phyloP scores from a whole-genome alignment of 2,329 filamentous ascomycete species.

The Arthroderma sp. region DNA sequence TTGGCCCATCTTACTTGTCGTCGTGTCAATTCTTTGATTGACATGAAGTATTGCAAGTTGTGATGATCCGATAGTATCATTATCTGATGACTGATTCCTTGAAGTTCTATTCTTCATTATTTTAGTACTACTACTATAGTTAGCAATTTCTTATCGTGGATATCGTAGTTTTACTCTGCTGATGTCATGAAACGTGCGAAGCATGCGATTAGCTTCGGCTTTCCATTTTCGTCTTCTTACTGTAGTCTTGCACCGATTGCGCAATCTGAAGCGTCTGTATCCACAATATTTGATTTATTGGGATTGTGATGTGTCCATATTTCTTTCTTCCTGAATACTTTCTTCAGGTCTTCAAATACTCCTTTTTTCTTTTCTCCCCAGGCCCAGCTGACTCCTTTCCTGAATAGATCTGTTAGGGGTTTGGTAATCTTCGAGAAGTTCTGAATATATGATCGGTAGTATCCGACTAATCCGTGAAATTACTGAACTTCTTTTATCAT shows the following conservation, averaged over 20 bases:
- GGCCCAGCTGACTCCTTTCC: background rate
- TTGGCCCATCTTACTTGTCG: constrained; percentile 3
- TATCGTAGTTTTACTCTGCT: constrained; percentile 3
- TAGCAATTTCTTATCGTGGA: constrained; percentile 3
- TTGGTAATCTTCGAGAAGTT: constrained; percentile 10
- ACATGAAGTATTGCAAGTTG: constrained; percentile 18
- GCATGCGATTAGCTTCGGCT: background rate
- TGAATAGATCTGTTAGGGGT: background rate
- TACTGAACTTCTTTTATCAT: constrained; percentile 10
- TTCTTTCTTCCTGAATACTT: background rate
- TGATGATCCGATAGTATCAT: constrained; percentile 19
- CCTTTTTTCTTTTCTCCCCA: background rate
- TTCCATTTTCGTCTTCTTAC: background rate
- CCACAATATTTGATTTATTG: background rate
- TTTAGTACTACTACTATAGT: background rate
- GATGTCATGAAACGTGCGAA: constrained; percentile 3
- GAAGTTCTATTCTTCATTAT: constrained; percentile 1
- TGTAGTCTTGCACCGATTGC: background rate
- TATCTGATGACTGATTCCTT: constrained; percentile 5
- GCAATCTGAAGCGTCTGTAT: background rate
- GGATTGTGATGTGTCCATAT: background rate
- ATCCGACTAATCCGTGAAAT: constrained; percentile 16
- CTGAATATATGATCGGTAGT: constrained; percentile 15
- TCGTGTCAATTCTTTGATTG: constrained; percentile 1
- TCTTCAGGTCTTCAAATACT: background rate